Evolutionary conservation across 176 grass and related monocot genomes (phyloP).

Genomic region (Neostapfia colusana): DNA sequence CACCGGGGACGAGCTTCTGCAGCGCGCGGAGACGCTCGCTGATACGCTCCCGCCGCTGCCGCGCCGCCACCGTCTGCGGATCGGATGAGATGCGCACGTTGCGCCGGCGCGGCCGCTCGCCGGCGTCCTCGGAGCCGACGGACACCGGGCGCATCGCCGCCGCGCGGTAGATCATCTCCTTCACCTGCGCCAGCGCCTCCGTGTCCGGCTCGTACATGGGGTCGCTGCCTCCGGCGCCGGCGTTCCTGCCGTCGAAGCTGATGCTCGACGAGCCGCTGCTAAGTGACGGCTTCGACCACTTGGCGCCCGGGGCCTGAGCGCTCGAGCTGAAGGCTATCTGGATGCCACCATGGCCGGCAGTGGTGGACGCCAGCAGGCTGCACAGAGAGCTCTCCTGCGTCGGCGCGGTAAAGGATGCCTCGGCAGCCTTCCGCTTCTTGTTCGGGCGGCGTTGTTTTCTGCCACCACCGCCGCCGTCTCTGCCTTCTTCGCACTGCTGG

Average conservation of each 20-base stretch:
- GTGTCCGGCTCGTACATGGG: conserved; percentile 60
- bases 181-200: conserved; percentile 82
- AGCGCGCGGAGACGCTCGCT: conserved; percentile 70
- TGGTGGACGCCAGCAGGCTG: conserved; percentile 38
- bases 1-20: conserved; percentile 81
- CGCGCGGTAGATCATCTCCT: conserved; percentile 82
- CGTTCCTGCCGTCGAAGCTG: conserved; percentile 51
- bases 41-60: conserved; percentile 75
- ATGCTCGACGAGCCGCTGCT: conserved; percentile 51
- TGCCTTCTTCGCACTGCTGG: conserved; percentile 11
- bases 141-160: conserved; percentile 69
- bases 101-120: conserved; percentile 59
- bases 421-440: conserved; percentile 47
- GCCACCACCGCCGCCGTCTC: background rate
- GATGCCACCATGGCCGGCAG: conserved; percentile 33
- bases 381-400: conserved; percentile 39
- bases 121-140: conserved; percentile 31
- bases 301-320: background rate
- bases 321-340: conserved; percentile 57
- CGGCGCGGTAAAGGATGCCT: background rate
- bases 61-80: conserved; percentile 76
- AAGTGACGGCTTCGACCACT: conserved; percentile 42
- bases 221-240: background rate
- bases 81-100: conserved; percentile 82
- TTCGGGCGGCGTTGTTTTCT: conserved; percentile 31